These are phyloP conservation scores for Clavariopsis aquatica DNA, from an alignment of 495 filamentous ascomycete species.

Conservation along the genomic window DNA sequence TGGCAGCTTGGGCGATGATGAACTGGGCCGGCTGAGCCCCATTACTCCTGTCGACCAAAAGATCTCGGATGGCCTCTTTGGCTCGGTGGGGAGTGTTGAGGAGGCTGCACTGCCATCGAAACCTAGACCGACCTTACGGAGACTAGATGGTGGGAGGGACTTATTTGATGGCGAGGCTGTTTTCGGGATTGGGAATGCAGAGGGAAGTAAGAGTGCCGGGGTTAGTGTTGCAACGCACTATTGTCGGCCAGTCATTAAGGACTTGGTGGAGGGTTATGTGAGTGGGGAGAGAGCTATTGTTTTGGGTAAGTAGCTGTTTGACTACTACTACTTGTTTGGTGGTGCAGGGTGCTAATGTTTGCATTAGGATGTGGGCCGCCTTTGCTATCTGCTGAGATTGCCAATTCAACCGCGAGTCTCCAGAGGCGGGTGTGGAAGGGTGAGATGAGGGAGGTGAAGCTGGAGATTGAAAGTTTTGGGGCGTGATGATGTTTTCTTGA, in stretches of 20 bases:
- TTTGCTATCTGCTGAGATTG: conserved; percentile 14
- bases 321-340: neutral
- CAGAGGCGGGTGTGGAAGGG: conserved; percentile 19
- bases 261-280: conserved; percentile 10
- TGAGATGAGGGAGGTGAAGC: conserved; percentile 24
- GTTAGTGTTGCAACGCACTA: conserved; percentile 12
- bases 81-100: neutral
- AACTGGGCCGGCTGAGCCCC: neutral
- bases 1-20: neutral
- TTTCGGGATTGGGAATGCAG: conserved; percentile 6
- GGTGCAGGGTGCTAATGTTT: neutral
- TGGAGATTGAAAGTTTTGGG: conserved; percentile 25
- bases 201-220: neutral
- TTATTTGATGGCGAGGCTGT: neutral
- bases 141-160: neutral
- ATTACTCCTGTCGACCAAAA: neutral
- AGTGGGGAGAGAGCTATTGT: conserved; percentile 20
- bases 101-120: neutral
- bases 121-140: conserved; percentile 1
- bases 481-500: conserved; percentile 7
- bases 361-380: conserved; percentile 21
- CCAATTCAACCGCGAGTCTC: conserved; percentile 15
- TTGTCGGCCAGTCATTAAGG: conserved; percentile 10
- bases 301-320: conserved; percentile 4
- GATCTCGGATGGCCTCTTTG: neutral